Percentiles rank a stretch among this genome's conserved stretches.
These are phyloP conservation scores for Kwoniella botswanensis DNA, from an alignment of 768 basidiomycete species.

Conservation along the genomic window DNA sequence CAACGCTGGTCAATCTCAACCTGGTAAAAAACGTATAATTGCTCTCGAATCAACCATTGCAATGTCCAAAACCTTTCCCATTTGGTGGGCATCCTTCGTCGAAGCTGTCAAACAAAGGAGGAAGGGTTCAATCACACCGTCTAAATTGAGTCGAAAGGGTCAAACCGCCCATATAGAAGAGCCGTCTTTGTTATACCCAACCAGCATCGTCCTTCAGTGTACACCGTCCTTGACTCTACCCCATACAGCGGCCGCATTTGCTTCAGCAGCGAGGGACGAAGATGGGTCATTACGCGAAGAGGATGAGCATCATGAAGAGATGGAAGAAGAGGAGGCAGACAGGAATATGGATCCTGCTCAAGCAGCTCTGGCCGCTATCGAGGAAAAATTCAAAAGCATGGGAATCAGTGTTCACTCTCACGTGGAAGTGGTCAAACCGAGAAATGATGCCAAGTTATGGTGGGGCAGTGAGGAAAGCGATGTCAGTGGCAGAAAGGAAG, in stretches of 20 bases:
- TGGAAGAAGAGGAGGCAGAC: slow-evolving; percentile 11
- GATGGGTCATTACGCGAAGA: slow-evolving; percentile 13
- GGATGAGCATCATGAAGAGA: slow-evolving; percentile 5
- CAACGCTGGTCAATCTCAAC: slow-evolving; percentile 19
- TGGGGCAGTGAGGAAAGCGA: slow-evolving; percentile 40
- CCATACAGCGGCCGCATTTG: slow-evolving; percentile 58
- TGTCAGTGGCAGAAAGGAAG: slow-evolving; percentile 26
- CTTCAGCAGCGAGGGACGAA: slow-evolving; percentile 9
- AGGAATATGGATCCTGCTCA: slow-evolving; percentile 13
- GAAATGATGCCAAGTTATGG: slow-evolving; percentile 32
- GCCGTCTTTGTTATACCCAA: slow-evolving; percentile 62
- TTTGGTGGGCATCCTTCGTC: slow-evolving; percentile 82
- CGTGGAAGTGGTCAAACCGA: slow-evolving; percentile 28
- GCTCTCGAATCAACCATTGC: slow-evolving; percentile 83
- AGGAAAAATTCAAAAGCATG: slow-evolving; percentile 33
- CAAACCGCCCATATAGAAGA: slow-evolving; percentile 6
- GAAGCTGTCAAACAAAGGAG: slow-evolving; percentile 78
- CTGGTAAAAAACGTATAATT: slow-evolving; percentile 69
- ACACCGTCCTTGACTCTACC: slow-evolving; percentile 70
- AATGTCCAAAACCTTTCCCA: slow-evolving; percentile 70
- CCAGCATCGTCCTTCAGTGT: slow-evolving; percentile 85
- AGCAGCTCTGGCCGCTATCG: slow-evolving; percentile 22
- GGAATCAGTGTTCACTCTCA: slow-evolving; percentile 21
- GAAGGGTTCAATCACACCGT: slow-evolving; percentile 62
- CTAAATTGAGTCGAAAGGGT: slow-evolving; percentile 58